Percentiles rank a stretch among this genome's conserved stretches.
phyloP scores from a whole-genome alignment of 345 rosid species.

The Gossypioides kirkii region DNA sequence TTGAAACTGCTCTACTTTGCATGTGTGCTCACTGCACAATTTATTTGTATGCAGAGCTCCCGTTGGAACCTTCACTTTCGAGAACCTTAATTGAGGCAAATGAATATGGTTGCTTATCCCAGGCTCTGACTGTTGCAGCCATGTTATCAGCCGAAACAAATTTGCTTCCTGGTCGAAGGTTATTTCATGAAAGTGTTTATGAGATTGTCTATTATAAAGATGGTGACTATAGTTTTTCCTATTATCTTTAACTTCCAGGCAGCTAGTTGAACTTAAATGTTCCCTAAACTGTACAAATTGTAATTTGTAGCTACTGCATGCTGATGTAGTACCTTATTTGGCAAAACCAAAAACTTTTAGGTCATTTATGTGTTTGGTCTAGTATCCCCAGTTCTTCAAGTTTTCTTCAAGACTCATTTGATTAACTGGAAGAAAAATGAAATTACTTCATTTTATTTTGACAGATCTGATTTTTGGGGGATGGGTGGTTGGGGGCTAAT shows the following conservation, averaged over 20 bases:
- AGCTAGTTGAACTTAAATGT: background rate
- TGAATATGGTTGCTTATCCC: constrained; percentile 73
- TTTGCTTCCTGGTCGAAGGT: constrained; percentile 75
- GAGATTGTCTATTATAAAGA: background rate
- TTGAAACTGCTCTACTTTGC: background rate
- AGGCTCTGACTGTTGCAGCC: constrained; percentile 91
- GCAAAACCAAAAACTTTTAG: background rate
- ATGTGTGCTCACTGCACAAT: constrained; percentile 9
- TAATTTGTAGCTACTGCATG: background rate
- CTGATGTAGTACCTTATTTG: background rate
- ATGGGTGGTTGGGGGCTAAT: background rate
- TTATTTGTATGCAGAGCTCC: constrained; percentile 65
- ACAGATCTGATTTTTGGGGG: background rate
- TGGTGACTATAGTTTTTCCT: background rate
- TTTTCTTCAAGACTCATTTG: background rate
- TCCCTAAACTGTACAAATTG: background rate
- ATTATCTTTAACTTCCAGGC: background rate
- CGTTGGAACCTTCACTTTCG: constrained; percentile 92
- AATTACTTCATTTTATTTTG: background rate
- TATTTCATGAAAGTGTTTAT: constrained; percentile 20
- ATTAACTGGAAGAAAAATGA: background rate
- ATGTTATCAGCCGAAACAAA: constrained; percentile 93
- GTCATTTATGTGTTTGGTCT: background rate
- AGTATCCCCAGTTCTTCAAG: background rate
- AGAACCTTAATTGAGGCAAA: constrained; percentile 90